These are phyloP conservation scores for Irpex sp. DNA, from an alignment of 1,284 basidiomycete genomes.

Conservation along the genomic window DNA sequence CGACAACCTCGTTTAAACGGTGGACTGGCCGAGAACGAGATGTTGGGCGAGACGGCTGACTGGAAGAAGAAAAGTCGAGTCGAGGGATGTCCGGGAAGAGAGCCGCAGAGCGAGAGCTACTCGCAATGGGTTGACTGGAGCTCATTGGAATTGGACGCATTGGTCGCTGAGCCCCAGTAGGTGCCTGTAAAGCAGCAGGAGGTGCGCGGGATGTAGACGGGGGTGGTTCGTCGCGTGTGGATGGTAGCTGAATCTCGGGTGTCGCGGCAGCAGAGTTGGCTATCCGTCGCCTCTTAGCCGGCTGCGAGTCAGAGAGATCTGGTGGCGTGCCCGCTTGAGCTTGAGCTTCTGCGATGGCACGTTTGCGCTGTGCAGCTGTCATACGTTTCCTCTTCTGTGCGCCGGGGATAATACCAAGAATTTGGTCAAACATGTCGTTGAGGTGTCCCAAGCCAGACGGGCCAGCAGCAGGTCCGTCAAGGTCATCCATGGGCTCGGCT, in stretches of 20 bases:
- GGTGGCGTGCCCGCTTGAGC: not conserved
- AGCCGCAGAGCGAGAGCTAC: not conserved
- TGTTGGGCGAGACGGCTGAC: not conserved
- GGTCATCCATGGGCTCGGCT: not conserved
- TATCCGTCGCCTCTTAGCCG: slow-evolving; percentile 1
- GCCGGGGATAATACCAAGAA: slow-evolving; percentile 9
- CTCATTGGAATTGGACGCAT: not conserved
- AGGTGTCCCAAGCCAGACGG: not conserved
- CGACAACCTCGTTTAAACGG: not conserved
- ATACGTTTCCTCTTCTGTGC: not conserved
- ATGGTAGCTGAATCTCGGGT: not conserved
- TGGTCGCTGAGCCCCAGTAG: not conserved
- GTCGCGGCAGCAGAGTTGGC: not conserved
- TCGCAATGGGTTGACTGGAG: not conserved
- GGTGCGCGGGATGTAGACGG: not conserved
- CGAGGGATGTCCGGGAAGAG: slow-evolving; percentile 1
- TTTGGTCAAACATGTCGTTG: slow-evolving; percentile 11
- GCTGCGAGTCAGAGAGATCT: not conserved
- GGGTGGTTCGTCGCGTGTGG: not conserved
- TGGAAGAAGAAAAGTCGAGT: not conserved
- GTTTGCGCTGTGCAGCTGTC: not conserved
- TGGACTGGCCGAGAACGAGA: slow-evolving; percentile 5
- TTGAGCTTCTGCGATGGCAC: not conserved
- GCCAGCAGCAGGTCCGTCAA: not conserved
- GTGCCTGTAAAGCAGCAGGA: not conserved